Evolutionary conservation across 352 stramenopile genomes (phyloP), one percentile per base, ranked within the genome.

Genomic region (Globisporangium recalcitrans): DNA sequence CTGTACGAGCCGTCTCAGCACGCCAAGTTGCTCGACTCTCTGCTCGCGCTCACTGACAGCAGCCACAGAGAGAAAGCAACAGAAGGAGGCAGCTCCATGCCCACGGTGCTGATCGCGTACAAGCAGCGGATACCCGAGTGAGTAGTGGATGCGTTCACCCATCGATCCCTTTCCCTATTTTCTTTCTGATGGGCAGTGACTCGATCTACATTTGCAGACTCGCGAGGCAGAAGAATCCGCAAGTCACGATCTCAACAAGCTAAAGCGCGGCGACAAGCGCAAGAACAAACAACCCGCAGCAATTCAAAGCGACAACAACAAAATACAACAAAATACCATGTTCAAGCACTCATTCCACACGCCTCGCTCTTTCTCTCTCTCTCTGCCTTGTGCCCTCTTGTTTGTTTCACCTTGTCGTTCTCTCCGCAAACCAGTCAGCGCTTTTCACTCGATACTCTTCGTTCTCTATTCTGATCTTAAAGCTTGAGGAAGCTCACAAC

Each of bases 401-500:
- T 1, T 26, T 38, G 11, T n/a, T n/a, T n/a, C 11, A 1, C 34
- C 34, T 42, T 16, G 8, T 5, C 3, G n/a, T n/a, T n/a, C 19
- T 42, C 31, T 36, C 31, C 19, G 34, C 7, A 13, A 42, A 13
- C 34, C 34, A 42, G 31, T 10, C 11, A 36, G 8, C 9, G 31
- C 31, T 36, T 1, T 1, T 1, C 22, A 40, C 9, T 14, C 27
- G n/a, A 19, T 8, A 19, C 10, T 24, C 42, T 48, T n/a, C 16
- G 42, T 19, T 55, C 31, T 29, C n/a, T 4, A 4, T 19, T n/a
- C 11, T 16, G 14, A 22, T 19, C 52, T 61, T 77, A 88, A 24
- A 90, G 66, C 69, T 87, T 88, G 51, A 95, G 65, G 54, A 90
- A 87, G 13, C 76, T 78, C 48, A 91, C 59, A 48, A 95, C 72